Percentiles rank a stretch among this genome's conserved stretches.
Conservation (phyloP, 805 yeast species). For the Kuraishia ogatae region DNA sequence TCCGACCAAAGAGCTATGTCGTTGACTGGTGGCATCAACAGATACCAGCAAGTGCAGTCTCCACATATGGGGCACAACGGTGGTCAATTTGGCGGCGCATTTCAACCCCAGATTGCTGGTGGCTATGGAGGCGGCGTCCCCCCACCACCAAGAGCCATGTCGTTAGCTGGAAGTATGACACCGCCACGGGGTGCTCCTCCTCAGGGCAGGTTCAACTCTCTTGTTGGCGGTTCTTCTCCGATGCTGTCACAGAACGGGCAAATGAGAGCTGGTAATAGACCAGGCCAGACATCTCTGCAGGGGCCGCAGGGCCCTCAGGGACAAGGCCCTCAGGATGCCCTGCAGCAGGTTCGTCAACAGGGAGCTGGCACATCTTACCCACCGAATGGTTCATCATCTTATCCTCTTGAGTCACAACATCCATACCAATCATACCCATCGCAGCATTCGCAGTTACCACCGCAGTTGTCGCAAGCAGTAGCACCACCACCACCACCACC, state of each 20-base stretch:
- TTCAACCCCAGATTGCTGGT: not conserved
- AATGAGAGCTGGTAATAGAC: not conserved
- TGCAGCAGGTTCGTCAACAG: no score
- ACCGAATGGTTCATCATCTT: no score
- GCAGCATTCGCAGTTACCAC: no score
- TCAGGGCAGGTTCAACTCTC: not conserved
- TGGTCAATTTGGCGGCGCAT: not conserved
- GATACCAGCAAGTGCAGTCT: not conserved
- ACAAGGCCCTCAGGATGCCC: no score
- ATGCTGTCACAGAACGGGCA: not conserved
- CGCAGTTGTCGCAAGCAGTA: no score
- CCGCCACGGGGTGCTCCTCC: not conserved
- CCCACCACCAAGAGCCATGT: constrained; percentile 21
- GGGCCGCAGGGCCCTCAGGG: no score
- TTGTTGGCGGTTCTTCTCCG: not conserved
- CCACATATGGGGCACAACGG: not conserved
- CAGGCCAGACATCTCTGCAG: not conserved
- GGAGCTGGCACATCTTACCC: no score
- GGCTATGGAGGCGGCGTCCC: constrained; percentile 1
- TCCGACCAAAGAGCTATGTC: not conserved
- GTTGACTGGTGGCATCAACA: not conserved
- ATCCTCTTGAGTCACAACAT: no score
- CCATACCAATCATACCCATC: no score
- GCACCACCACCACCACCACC: no score
- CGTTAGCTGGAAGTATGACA: constrained; percentile 14